Base-by-base conservation (phyloP, 1,139 yeast genomes). In the Debaryomyces fabryi region DNA sequence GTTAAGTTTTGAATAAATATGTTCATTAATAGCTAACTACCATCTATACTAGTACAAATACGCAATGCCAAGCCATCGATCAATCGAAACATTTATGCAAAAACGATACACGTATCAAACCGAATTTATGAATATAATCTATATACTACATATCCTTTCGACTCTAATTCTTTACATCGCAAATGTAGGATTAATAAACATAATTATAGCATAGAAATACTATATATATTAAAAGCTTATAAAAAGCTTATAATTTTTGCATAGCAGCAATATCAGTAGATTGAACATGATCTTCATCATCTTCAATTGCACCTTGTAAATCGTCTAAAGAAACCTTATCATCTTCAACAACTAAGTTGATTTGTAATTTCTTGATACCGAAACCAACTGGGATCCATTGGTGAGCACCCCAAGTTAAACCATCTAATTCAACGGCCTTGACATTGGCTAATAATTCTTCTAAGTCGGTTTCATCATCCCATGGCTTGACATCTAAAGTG, bases 291-390 rank as follows among this genome's bases (percentile, higher is more conserved):
- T 93, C 99, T 83, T 93, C 99, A 73, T 88, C 96, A 69, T 86
- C 98, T 81, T 90, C 97, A 66, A 93, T 86, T 51, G 62, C 60
- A 60, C 74, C 81, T 80, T 92, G 96, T 71, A 95, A 86, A 51
- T 88, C 97, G 63, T 88, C 96, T 66, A 91, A 69, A 57, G 97
- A 89, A 60, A 93, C 97, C 84, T 86, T 86, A 62, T 83, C 96
- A 77, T 93, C 99, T 84, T 92, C 98, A 64, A 93, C 86, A 72
- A 93, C 99, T 80, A 88, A 79, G 93, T 91, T 93, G 78, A 95
- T 89, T 83, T 93, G 99, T 75, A 93, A 85, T 85, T 95, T 93
- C 88, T 90, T 90, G 83, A 93, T 93, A 85, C 99, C 99, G 87
- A 83, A 93, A 78, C 99, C 99, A 67, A 95, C 96, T 71, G 97